Evolutionary conservation across 805 yeast species (phyloP), one percentile per base, ranked within the genome.

Genomic region (Metschnikowia cubensis): DNA sequence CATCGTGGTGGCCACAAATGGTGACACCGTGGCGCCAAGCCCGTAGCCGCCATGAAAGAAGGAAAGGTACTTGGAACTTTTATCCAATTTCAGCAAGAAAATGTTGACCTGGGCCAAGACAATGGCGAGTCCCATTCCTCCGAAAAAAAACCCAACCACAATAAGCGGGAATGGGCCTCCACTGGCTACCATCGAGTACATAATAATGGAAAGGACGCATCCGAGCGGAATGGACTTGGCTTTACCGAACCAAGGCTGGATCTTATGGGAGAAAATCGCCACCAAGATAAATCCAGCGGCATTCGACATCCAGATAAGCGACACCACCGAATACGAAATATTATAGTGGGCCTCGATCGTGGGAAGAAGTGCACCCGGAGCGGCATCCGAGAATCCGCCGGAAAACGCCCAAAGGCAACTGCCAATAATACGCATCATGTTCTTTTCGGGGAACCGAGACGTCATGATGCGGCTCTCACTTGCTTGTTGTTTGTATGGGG

Each of bases 41-140:
- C 67, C 67, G 50, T 62, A 63, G 13, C 53, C 45, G 13, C 63
- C 67, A 41, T 62, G 65, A 50, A 58, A 61, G 15, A 51, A 48
- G 3, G 60, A 57, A 17, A 63, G 47, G 22, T 57, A 57, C 34
- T 50, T 53, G 13, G 65, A 57, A 33, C 56, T 52, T 21, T 61
- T 60, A 13, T 60, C 59, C 43, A 62, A 49, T n/a, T 57, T 55
- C 39, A 59, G 49, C 21, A 63, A 50, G 39, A 62, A 62, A 14
- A 63, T 57, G 39, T 63, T 63, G 40, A 55, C 44, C 33, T 58
- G 63, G 1, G 64, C 52, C 32, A 62, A 52, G 31, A 58, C 59
- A 6, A 59, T 49, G 11, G 61, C 62, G 1, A 58, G 31, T 0
- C 66, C 67, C 6, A 61, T 44, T 0, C 67, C 65, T 3, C 64